Evolutionary conservation across 805 yeast species (phyloP), one percentile per base, ranked within the genome.

Genomic region (Soucietia sequanensis): DNA sequence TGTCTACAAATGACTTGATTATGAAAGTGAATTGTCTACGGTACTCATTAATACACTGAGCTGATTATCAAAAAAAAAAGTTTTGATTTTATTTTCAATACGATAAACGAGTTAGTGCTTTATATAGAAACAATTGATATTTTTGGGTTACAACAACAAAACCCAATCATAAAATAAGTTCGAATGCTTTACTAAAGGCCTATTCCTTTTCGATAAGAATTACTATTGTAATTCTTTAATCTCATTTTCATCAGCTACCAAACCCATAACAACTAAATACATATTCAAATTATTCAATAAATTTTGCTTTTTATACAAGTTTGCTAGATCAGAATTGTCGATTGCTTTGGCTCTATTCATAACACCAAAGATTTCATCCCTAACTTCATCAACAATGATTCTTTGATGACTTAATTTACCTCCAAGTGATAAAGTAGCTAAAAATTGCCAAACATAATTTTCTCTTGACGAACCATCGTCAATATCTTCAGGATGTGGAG

Each of bases 221-320:
- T 12, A 9, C 19, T 27, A 27, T 41, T 49, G 52, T 8, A 90
- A 70, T 64, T 89, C 96, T 27, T 82, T 58, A 54, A 90, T 90
- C 58, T 87, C 96, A 37, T 80, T 82, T 50, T 87, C 93, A 46
- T 86, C 85, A 5, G 97, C 96, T 40, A 85, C 87, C 45, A 91
- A 75, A 6, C 99, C 99, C 95, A 91, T 89, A 30, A 90, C 97
- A 49, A 91, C 93, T 63, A 91, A 75, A 68, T 89, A 90, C 75
- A 91, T 68, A 60, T 91, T 91, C 75, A 91, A 76, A 55, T 89
- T 89, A 45, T 78, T 79, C 54, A 85, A 73, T 52, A 82, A 74
- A 64, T 71, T 78, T 48, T 70, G 78, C 47, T 72, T 75, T 55
- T 65, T 68, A 55, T 65, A 63, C 44, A 65, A 55, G 48, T 64